Base-by-base conservation (phyloP, 2,329 filamentous ascomycete genomes). In the Gyromitra esculenta region DNA sequence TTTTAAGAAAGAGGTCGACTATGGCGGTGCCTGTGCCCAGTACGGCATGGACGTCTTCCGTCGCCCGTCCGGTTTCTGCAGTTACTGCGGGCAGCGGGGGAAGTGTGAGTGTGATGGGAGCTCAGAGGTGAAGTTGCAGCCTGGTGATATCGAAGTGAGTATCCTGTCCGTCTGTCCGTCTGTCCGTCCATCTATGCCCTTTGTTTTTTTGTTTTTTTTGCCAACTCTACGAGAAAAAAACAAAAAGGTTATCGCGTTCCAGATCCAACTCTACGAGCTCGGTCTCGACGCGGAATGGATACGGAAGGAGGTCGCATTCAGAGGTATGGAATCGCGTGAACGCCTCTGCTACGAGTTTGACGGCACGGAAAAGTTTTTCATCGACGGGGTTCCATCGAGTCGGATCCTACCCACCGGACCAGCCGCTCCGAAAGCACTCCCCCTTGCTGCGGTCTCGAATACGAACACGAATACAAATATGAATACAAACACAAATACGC, bases 281-380 rank as follows among this genome's bases (percentile, higher is more conserved):
- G 72, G 72, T 5, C 72, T 75, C 18, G 72, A 75, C 72, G n/a
- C 66, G 18, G 72, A 75, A 15, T 75, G 72, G 72, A 75, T 75
- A 31, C 39, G 52, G n/a, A 52, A 31, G 31, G 57, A 75, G 60
- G 72, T 75, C 15, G 65, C 67, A 0, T 75, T 71, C 48, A 56
- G 72, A 6, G 72, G 72, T 1, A 75, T 75, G 72, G 72, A 75
- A 50, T 64, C 72, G 45, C 72, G 72, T 13, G 72, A 75, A 13
- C 57, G 72, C 13, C 57, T 75, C 43, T 59, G 72, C 50, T 75
- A 75, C 45, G 72, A 75, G 50, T 21, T 65, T 18, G 72, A 75
- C 41, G 59, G 65, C 4, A 75, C 66, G 11, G 72, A 75, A 37
- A 56, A 57, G 15, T 75, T 75, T 41, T 75, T 75, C 21, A 50